Evolutionary conservation across 2,329 filamentous ascomycete genomes (phyloP), one percentile per base, ranked within the genome.

Genomic region (Ophiocordyceps polyrhachis-furcata): DNA sequence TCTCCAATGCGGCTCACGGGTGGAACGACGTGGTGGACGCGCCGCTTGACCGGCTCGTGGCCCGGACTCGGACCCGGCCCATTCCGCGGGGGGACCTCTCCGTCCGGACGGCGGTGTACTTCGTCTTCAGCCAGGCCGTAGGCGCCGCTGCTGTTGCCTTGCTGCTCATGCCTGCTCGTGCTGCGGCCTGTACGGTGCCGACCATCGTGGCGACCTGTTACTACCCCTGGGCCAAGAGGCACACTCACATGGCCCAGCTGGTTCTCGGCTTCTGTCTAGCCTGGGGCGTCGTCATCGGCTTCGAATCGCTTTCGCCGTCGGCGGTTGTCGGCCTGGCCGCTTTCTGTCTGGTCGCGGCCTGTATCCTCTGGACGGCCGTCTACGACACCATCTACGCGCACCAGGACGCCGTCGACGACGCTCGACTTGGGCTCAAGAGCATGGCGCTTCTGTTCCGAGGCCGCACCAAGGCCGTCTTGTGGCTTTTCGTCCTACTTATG

Each of bases 11-110:
- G 20, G 53, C 15, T 25, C 44, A 47, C 31, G 54, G 53, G 11
- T 62, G 59, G 59, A 60, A 63, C 50, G 61, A 62, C 51, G 48
- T 60, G 8, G 43, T 60, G 42, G 59, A 63, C 48, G 56, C 54
- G 20, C 54, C 55, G 13, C 50, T 62, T 35, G 60, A 63, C 50
- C 46, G 46, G 21, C 49, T 50, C 25, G 51, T 62, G 20, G 41
- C 53, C 2, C 58, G 60, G 32, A 59, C 57, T 9, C 51, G 50
- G 38, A 53, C 49, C 17, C 56, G 61, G 1, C 60, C 60, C 19
- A 60, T 63, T 37, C 52, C 57, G 2, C 53, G 59, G 25, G 60
- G 60, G 5, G 59, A 56, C 44, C 51, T 63, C 35, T 52, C 53
- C 1, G 50, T 50, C 0, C 45, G 41, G 0, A 52, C 50, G 17